Conservation (phyloP, 495 filamentous ascomycete species). For the Cercophora sp. region DNA sequence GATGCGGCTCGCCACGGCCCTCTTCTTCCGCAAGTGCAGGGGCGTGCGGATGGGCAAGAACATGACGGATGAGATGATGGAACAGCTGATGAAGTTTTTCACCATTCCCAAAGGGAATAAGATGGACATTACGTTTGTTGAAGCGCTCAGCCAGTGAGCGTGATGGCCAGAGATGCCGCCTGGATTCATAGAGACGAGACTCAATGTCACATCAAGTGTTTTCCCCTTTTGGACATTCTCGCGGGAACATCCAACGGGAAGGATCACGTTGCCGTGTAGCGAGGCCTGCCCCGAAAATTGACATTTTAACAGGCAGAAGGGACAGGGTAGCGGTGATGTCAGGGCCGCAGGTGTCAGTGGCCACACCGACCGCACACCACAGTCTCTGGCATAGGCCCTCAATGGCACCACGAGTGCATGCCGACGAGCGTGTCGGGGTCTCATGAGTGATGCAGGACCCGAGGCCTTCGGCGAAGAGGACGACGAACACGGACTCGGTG, state of each 20-base stretch:
- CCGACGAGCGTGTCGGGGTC: too few species aligned
- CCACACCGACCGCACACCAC: not conserved
- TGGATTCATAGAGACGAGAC: not conserved
- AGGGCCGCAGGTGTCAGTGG: not conserved
- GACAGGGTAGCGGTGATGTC: not conserved
- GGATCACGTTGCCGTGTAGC: too few species aligned
- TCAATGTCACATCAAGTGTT: not conserved
- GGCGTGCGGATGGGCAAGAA: constrained; percentile 27
- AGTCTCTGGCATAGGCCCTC: not conserved
- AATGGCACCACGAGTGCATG: not conserved
- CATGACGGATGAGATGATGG: constrained; percentile 48
- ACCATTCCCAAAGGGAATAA: constrained; percentile 32
- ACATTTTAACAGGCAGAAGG: too few species aligned
- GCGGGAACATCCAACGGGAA: too few species aligned
- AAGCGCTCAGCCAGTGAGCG: not conserved
- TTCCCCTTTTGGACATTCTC: too few species aligned
- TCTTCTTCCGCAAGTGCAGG: constrained; percentile 32
- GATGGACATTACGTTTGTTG: constrained; percentile 7
- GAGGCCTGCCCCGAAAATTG: not conserved
- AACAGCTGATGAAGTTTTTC: constrained; percentile 38
- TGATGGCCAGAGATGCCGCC: too few species aligned
- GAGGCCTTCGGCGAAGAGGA: too few species aligned
- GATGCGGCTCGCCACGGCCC: constrained; percentile 28
- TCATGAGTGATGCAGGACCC: too few species aligned
- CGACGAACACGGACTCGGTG: too few species aligned